These are phyloP conservation scores for Boletus vinaceobasis DNA, from an alignment of 768 basidiomycete species.

Conservation along the genomic window DNA sequence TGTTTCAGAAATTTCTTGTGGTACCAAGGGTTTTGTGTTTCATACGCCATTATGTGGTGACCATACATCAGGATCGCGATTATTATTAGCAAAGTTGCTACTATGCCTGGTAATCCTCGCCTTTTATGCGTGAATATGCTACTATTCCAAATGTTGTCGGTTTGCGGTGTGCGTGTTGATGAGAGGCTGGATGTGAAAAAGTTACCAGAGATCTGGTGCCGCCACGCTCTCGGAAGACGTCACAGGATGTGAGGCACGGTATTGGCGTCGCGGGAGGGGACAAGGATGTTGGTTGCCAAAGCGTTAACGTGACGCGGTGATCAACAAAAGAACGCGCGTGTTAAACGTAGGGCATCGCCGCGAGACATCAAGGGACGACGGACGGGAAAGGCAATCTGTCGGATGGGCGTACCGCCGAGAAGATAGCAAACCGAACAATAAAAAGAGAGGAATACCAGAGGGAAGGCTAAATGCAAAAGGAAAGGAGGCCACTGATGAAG, in stretches of 20 bases:
- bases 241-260: neutral
- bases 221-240: neutral
- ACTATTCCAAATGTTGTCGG: neutral
- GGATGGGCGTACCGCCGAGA: constrained; percentile 4
- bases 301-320: constrained; percentile 13
- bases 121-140: constrained; percentile 19
- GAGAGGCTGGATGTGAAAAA: neutral
- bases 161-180: neutral
- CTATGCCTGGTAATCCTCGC: constrained; percentile 16
- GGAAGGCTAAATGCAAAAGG: neutral
- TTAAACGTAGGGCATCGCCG: constrained; percentile 2
- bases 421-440: neutral
- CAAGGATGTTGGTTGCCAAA: constrained; percentile 2
- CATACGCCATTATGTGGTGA: constrained; percentile 5
- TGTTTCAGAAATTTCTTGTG: constrained; percentile 12
- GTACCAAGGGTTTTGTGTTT: constrained; percentile 11
- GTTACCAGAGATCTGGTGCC: neutral
- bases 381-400: neutral
- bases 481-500: too few relatives aligned
- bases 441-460: neutral
- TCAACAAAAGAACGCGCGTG: constrained; percentile 4
- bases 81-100: constrained; percentile 22
- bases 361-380: constrained; percentile 5
- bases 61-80: constrained; percentile 17
- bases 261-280: constrained; percentile 4